These are phyloP conservation scores for Phytophthora cryptogea DNA, from an alignment of 352 stramenopile species.

Conservation along the genomic window DNA sequence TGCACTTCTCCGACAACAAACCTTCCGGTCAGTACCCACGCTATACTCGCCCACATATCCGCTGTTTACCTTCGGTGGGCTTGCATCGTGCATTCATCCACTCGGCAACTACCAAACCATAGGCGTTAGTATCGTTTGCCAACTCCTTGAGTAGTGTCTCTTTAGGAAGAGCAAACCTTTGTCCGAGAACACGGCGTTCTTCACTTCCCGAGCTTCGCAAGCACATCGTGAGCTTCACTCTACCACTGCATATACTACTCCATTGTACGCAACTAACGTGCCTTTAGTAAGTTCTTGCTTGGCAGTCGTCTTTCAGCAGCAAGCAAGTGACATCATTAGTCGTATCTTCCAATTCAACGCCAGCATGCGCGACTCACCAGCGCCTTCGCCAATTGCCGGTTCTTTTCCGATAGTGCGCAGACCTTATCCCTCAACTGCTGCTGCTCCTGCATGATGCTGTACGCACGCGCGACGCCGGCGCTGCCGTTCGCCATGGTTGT, in stretches of 20 bases:
- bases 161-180: constrained; percentile 27
- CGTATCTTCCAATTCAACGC: not conserved
- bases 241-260: not conserved
- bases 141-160: not conserved
- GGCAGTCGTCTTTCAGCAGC: constrained; percentile 44
- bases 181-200: constrained; percentile 36
- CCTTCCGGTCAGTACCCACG: not conserved
- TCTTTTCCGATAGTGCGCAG: constrained; percentile 51
- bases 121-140: not conserved
- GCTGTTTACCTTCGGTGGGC: constrained; percentile 16
- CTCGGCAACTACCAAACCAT: constrained; percentile 25
- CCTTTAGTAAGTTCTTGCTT: constrained; percentile 63
- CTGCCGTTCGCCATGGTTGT: constrained; percentile 35
- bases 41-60: not conserved
- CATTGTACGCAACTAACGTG: constrained; percentile 3
- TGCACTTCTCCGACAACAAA: constrained; percentile 22
- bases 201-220: constrained; percentile 26
- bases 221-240: constrained; percentile 1
- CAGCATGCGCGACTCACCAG: constrained; percentile 38
- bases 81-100: constrained; percentile 37
- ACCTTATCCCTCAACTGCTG: constrained; percentile 56
- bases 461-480: constrained; percentile 48
- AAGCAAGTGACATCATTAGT: constrained; percentile 7
- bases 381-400: constrained; percentile 65
- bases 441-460: constrained; percentile 69